Evolutionary conservation across 805 yeast genomes (phyloP), one percentile per base, ranked within the genome.

Genomic region (Candida chauliodis): DNA sequence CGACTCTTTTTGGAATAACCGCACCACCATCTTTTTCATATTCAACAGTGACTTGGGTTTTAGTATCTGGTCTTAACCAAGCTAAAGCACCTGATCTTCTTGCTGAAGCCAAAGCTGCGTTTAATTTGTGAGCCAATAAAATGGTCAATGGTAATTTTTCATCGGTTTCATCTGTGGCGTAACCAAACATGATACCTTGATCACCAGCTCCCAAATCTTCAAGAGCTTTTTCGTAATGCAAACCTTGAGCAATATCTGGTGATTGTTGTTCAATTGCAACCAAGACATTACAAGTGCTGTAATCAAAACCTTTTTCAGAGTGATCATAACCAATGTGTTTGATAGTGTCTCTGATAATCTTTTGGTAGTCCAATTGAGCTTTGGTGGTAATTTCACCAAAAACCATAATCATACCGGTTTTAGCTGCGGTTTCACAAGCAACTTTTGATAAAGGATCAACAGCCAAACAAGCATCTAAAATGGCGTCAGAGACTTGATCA

Each of bases 141-240:
- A 93, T 79, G 55, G 99, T 93, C 73, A 93, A 80, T 58, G 99
- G 99, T 58, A 93, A 76, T 66, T 85, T 82, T 77, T 93, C 98
- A 64, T 91, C 95, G 56, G 99, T 90, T 78, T 93, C 99, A 61
- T 93, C 96, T 48, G 98, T 83, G 56, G 99, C 99, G 71, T 93
- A 93, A 71, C 99, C 99, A 65, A 93, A 93, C 99, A 93, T 93
- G 68, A 93, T 93, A 84, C 99, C 99, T 75, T 93, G 99, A 76
- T 93, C 99, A 82, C 99, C 99, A 51, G 99, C 99, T 70, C 99
- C 99, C 61, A 93, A 81, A 44, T 93, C 95, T 78, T 93, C 99
- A 50, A 93, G 75, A 40, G 85, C 95, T 73, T 83, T 79, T 66
- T 93, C 97, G 73, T 85, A 85, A 73, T 93, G 98, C 62, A 93